Percentiles rank a stretch among this genome's conserved stretches.
Evolutionary conservation across 1,284 basidiomycete species (phyloP).

Genomic region (Volvariella volvacea): DNA sequence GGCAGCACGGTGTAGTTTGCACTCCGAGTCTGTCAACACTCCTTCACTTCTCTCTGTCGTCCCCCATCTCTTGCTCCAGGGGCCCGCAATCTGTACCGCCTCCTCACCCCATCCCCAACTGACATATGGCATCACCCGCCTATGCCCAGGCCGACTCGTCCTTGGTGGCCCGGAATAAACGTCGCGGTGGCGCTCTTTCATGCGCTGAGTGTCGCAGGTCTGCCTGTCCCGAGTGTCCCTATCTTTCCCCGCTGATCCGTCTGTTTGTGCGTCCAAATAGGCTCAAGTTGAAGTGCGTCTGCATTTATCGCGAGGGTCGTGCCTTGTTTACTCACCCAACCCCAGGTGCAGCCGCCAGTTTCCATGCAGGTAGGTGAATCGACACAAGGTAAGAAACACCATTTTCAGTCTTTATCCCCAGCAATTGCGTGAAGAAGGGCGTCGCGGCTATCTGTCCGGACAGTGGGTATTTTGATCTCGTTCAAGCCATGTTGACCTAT

Average conservation of each 20-base stretch:
- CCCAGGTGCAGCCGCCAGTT: conserved; percentile 55
- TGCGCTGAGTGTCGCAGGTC: conserved; percentile 60
- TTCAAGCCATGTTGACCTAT: conserved; percentile 8
- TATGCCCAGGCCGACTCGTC: conserved; percentile 20
- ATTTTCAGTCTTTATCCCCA: conserved; percentile 15
- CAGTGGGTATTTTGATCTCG: conserved; percentile 25
- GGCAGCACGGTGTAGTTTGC: background rate
- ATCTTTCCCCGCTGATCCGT: conserved; percentile 1
- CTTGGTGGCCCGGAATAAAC: conserved; percentile 39
- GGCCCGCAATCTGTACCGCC: no score
- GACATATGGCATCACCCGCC: conserved; percentile 20
- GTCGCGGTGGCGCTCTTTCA: conserved; percentile 44
- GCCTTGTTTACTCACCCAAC: conserved; percentile 4
- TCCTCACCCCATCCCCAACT: conserved; percentile 4
- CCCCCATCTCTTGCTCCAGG: background rate
- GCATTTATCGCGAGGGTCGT: conserved; percentile 8
- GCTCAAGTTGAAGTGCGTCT: conserved; percentile 55
- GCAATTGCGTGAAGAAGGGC: conserved; percentile 64
- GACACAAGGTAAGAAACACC: conserved; percentile 5
- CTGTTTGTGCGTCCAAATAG: conserved; percentile 23
- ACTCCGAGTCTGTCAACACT: conserved; percentile 1
- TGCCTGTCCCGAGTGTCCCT: conserved; percentile 12
- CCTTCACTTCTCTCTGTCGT: background rate
- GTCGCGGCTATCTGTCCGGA: conserved; percentile 57
- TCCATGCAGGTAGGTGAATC: conserved; percentile 42